Evolutionary conservation across 2,329 filamentous ascomycete genomes (phyloP), one percentile per base, ranked within the genome.

Genomic region (Zymoseptoria passerinii): DNA sequence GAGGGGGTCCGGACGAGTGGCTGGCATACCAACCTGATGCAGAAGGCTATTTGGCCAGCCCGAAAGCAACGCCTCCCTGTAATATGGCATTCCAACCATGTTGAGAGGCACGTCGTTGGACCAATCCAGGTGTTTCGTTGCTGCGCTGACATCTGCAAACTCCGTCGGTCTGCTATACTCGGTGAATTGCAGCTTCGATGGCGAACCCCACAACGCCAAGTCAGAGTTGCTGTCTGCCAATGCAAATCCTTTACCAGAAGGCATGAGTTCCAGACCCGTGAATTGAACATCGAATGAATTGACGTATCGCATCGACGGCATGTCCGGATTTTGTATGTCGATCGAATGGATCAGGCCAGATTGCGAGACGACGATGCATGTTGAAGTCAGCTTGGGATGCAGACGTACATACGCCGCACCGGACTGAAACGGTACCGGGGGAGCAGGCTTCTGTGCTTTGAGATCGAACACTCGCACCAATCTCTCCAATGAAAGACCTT

Each of bases 391-490:
- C 67, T 91, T 87, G 1, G 95, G 94, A 72, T 99, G 94, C 88
- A 99, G 94, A 59, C 94, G 86, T 49, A 96, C 92, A 76, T 91
- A 95, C 40, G 94, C 92, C 44, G 92, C 94, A 8, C 94, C 91
- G 2, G 91, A 88, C 58, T 94, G 92, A 60, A 87, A 99, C 0
- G 94, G 90, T 49, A 99, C 92, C 0, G 94, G 94, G 4, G 90
- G 88, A 70, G 96, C 83, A 20, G 91, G 90, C 18, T 84, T 83
- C 77, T 96, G 83, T 51, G 90, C 94, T 75, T 96, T 96, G 52
- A 99, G 80, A 70, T 97, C 92, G 70, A 95, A 97, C 35, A 97
- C 91, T 66, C 96, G 95, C 59, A 96, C 90, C 59, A 97, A 86
- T 0, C 91, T 90, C 70, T 99, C 94, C 35, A 95, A 83, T 77